These are phyloP conservation scores for Solanum bukasovii DNA, from an alignment of 257 asterid species.

Conservation along the genomic window DNA sequence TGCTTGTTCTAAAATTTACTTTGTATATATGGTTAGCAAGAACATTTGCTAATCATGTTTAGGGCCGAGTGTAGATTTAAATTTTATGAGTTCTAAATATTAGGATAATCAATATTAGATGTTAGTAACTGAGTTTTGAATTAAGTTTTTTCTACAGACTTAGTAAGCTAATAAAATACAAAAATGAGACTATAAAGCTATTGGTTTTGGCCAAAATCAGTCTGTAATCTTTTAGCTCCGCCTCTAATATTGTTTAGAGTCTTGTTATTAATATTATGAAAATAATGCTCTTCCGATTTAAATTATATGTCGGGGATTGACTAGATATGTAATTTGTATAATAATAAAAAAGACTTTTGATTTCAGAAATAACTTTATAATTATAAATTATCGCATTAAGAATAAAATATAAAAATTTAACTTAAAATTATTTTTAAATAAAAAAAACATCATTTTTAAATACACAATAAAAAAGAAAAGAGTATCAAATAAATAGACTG, in stretches of 20 bases:
- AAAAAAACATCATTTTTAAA: too few relatives aligned
- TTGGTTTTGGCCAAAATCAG: not conserved
- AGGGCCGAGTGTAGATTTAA: not conserved
- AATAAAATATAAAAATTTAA: too few relatives aligned
- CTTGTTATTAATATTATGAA: not conserved
- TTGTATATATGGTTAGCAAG: not conserved
- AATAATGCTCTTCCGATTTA: too few relatives aligned
- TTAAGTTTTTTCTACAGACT: not conserved
- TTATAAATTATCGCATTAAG: not conserved
- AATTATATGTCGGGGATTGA: not conserved
- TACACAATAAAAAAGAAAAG: not conserved
- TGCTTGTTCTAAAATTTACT: not conserved
- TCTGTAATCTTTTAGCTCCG: not conserved
- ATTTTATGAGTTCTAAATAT: not conserved
- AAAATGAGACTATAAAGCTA: not conserved
- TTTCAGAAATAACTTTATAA: too few relatives aligned
- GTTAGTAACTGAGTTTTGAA: not conserved
- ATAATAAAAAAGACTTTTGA: too few relatives aligned
- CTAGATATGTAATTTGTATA: not conserved
- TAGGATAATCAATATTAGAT: too few relatives aligned
- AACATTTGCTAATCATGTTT: not conserved
- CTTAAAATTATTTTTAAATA: too few relatives aligned
- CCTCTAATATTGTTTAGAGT: not conserved
- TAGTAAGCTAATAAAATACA: not conserved
- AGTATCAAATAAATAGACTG: not conserved